These are phyloP conservation scores for Fusarium agapanthi DNA, from an alignment of 2,329 filamentous ascomycete genomes.

Conservation along the genomic window DNA sequence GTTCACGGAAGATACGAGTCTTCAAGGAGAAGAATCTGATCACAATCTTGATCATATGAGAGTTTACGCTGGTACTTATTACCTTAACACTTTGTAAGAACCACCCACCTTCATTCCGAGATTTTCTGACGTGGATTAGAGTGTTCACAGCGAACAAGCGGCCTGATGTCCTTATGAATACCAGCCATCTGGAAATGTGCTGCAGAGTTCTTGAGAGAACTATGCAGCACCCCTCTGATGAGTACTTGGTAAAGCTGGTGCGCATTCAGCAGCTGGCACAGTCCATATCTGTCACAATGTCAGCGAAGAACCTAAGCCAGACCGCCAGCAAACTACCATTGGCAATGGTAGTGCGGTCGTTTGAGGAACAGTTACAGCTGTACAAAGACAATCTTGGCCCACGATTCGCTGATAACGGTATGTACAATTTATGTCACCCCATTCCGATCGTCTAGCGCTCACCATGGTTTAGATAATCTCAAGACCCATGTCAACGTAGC, in stretches of 20 bases:
- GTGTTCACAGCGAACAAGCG: constrained; percentile 58
- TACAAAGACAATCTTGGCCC: constrained; percentile 50
- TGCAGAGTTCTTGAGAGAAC: constrained; percentile 53
- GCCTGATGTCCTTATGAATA: constrained; percentile 58
- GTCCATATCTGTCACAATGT: constrained; percentile 54
- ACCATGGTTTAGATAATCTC: constrained; percentile 47
- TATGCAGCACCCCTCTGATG: constrained; percentile 55
- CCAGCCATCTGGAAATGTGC: constrained; percentile 54
- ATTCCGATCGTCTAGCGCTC: neutral
- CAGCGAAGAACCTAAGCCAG: constrained; percentile 41
- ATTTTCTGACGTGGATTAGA: constrained; percentile 33
- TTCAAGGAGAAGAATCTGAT: constrained; percentile 32
- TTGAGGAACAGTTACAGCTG: constrained; percentile 55
- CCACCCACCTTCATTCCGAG: no score
- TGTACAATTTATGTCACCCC: constrained; percentile 1
- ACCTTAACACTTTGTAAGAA: constrained; percentile 58
- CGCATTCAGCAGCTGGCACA: constrained; percentile 59
- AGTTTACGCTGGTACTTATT: constrained; percentile 60
- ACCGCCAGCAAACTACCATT: constrained; percentile 51
- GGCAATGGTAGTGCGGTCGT: constrained; percentile 52
- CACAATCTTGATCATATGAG: constrained; percentile 55
- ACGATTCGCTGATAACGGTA: constrained; percentile 48
- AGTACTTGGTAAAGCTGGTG: constrained; percentile 56
- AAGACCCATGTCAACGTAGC: constrained; percentile 55
- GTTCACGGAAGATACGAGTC: constrained; percentile 39